Percentiles rank a stretch among this genome's conserved stretches.
Evolutionary conservation across 2,329 filamentous ascomycete species (phyloP).

Genomic region (Sodiomyces alkalinus): DNA sequence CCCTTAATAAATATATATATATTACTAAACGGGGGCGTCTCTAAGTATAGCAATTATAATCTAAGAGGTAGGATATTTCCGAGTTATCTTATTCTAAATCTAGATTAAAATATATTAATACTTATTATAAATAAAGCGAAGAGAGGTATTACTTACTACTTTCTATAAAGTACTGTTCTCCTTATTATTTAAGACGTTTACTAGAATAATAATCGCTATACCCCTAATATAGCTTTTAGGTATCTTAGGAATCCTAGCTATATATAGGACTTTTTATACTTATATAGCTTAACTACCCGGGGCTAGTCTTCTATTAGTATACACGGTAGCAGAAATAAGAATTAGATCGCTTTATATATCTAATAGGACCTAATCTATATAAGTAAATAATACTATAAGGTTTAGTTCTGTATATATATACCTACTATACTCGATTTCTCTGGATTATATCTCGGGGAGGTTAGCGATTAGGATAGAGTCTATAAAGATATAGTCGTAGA

Average conservation of each 20-base stretch:
- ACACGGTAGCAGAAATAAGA: background rate
- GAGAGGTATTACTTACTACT: no score
- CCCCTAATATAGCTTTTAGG: background rate
- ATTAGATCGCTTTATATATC: background rate
- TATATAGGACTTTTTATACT: no score
- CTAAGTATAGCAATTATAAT: background rate
- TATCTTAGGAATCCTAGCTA: background rate
- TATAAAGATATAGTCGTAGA: background rate
- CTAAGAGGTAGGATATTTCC: background rate
- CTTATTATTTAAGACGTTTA: conserved; percentile 1
- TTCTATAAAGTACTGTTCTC: conserved; percentile 1
- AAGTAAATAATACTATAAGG: background rate
- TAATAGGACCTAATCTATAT: background rate
- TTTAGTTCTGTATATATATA: background rate
- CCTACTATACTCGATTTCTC: background rate
- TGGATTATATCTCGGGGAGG: background rate
- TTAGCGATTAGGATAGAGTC: background rate
- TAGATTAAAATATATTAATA: background rate
- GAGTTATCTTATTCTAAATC: background rate
- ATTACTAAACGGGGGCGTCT: no score
- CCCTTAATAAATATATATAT: no score
- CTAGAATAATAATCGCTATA: no score
- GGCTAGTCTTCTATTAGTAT: no score
- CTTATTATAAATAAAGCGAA: conserved; percentile 1
- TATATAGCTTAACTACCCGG: no score